A percentile compares a stretch with the other conserved stretches of the same genome.
Evolutionary conservation across 2,329 filamentous ascomycete genomes (phyloP).

Genomic region (Pyricularia pennisetigena): DNA sequence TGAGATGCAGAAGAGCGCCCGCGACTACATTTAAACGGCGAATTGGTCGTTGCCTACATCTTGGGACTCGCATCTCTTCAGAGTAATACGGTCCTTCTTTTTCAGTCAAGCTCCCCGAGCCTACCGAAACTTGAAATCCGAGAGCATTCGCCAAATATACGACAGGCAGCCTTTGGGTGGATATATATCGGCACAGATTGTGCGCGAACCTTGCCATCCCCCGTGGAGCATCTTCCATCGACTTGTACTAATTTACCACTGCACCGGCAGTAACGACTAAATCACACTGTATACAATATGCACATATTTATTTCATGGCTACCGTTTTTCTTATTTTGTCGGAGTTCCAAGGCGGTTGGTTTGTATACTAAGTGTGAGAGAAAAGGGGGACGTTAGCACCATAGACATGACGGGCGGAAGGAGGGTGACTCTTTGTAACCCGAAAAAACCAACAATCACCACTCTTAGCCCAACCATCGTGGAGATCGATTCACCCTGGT

Average conservation of each 20-base stretch:
- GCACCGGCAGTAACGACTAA: neutral
- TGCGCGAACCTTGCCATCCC: neutral
- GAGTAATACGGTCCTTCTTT: neutral
- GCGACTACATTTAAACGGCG: conserved; percentile 59
- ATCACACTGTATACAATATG: conserved; percentile 1
- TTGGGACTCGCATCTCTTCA: neutral
- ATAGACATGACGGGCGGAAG: neutral
- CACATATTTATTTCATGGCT: neutral
- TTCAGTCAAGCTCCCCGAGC: neutral
- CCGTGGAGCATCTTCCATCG: neutral
- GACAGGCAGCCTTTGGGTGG: neutral
- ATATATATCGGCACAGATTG: neutral
- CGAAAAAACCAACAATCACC: neutral
- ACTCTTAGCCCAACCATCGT: neutral
- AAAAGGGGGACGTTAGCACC: neutral
- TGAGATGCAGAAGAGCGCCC: conserved; percentile 95
- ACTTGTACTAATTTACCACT: neutral
- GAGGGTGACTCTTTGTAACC: neutral
- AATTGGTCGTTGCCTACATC: neutral
- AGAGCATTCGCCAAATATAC: neutral
- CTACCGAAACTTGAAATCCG: neutral
- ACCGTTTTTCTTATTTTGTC: neutral
- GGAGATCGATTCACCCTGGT: neutral
- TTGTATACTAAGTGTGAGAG: neutral
- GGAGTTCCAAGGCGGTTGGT: neutral